These are phyloP conservation scores for Ogataea kodamae DNA, from an alignment of 805 yeast genomes.

Conservation along the genomic window DNA sequence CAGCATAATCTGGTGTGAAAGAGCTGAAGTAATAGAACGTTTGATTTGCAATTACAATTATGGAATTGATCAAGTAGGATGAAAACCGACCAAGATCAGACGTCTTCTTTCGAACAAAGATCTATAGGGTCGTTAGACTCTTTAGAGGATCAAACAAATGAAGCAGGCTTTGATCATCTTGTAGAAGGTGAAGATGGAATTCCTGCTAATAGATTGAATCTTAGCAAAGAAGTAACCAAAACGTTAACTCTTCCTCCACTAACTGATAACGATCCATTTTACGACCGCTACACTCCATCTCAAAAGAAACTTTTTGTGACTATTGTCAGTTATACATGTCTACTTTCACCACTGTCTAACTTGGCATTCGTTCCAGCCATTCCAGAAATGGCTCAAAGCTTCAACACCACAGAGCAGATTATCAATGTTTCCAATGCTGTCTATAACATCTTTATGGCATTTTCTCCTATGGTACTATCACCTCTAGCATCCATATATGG, in stretches of 20 bases:
- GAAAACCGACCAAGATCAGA: no score
- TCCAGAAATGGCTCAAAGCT: slow-evolving; percentile 42
- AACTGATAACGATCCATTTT: slow-evolving; percentile 28
- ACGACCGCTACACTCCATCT: slow-evolving; percentile 23
- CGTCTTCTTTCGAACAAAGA: no score
- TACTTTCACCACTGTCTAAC: slow-evolving; percentile 43
- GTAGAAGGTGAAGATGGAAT: slow-evolving; percentile 2
- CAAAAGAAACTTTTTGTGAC: slow-evolving; percentile 32
- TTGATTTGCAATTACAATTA: no score
- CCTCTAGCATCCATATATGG: slow-evolving; percentile 57
- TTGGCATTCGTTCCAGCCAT: slow-evolving; percentile 52
- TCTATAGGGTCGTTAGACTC: slow-evolving; percentile 5
- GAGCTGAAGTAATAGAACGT: no score
- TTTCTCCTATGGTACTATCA: slow-evolving; percentile 47
- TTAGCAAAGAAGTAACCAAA: slow-evolving; percentile 14
- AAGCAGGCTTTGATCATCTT: slow-evolving; percentile 3
- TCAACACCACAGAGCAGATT: slow-evolving; percentile 44
- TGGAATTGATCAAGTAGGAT: no score
- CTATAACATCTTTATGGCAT: slow-evolving; percentile 49
- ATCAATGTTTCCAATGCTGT: slow-evolving; percentile 50
- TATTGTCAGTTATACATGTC: slow-evolving; percentile 38
- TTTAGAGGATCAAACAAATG: neutral
- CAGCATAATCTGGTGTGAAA: no score
- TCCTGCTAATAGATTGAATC: slow-evolving; percentile 9
- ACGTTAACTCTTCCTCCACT: slow-evolving; percentile 20